A percentile compares a stretch with the other conserved stretches of the same genome.
phyloP scores from a whole-genome alignment of 371 early-diverging fungal species.

The Thermomucor indicae-seudaticae region DNA sequence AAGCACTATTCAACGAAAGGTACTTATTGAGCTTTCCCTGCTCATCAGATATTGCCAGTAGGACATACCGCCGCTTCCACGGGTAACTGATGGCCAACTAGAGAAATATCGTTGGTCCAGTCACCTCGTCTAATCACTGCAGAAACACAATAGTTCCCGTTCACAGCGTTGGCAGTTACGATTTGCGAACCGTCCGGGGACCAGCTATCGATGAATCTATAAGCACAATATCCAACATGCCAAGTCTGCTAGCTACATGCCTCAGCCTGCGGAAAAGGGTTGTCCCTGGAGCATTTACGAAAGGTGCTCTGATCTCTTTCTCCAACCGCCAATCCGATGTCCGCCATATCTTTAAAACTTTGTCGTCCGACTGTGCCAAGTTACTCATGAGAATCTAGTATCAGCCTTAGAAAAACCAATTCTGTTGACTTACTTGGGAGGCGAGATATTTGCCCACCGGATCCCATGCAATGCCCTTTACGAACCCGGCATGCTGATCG shows the following conservation, averaged over 20 bases:
- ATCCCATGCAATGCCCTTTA: constrained; percentile 96
- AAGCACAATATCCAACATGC: background rate
- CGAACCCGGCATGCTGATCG: constrained; percentile 81
- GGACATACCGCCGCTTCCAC: constrained; percentile 86
- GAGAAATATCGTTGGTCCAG: constrained; percentile 77
- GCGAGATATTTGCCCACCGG: constrained; percentile 93
- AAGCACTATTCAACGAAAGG: constrained; percentile 58
- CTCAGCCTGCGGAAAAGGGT: constrained; percentile 89
- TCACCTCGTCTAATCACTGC: constrained; percentile 75
- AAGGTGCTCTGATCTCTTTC: constrained; percentile 71
- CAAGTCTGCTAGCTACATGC: constrained; percentile 18
- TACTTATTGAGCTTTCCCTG: background rate
- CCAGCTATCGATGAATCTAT: constrained; percentile 60
- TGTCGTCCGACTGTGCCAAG: constrained; percentile 80
- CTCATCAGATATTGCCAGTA: background rate
- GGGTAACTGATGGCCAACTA: constrained; percentile 88
- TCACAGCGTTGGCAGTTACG: constrained; percentile 88
- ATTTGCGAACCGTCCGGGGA: constrained; percentile 91
- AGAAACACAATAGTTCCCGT: constrained; percentile 77
- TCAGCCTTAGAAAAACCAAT: no score
- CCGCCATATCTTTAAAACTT: constrained; percentile 83
- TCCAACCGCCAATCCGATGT: constrained; percentile 84
- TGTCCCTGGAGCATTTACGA: constrained; percentile 67
- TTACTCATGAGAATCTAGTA: background rate
- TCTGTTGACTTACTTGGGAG: constrained; percentile 62